Base-by-base conservation (phyloP, 2,329 filamentous ascomycete species). In the Aspergillus carbonarius region DNA sequence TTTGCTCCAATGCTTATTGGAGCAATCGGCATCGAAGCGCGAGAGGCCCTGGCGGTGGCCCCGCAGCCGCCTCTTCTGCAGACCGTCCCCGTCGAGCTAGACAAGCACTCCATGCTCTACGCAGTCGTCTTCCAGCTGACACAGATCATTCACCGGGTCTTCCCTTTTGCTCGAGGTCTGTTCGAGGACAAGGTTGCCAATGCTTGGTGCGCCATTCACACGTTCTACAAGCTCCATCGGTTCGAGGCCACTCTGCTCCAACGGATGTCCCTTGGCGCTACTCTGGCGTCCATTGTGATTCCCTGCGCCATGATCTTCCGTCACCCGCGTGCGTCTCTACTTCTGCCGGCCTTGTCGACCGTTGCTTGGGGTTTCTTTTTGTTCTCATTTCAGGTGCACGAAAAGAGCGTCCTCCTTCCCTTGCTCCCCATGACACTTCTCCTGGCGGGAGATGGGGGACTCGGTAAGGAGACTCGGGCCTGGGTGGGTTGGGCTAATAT, bases 101-200 rank as follows among this genome's bases (percentile, higher is more conserved):
- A 92, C 65, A 82, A 83, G 17, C 80, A 86, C 4, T 85, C 90
- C 1, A 82, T 85, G 71, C 88, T 91, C 69, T 95, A 91, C 70
- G 88, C 91, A 0, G 74, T 91, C 12, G 70, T 93, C 4, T 85
- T 95, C 69, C 92, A 96, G 73, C 69, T 96, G 35, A 81, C 88
- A 0, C 96, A 99, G 75, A 85, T 92, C 67, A 78, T 97, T 10
- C 91, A 97, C 73, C 89, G 95, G n/a, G 85, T 98, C 58, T 98
- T 99, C 69, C 95, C 96, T 0, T 97, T 99, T 71, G 87, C 93
- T 1, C 87, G 95, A n/a, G 95, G 95, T 3, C 79, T 99, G 6
- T 99, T 98, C 69, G 96, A 99, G 77, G 95, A 98, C 79, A 99
- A 99, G 76, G 96, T 99, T 18, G 95, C 95, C 70, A 99, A 99